Percentiles rank a stretch among this genome's conserved stretches.
Evolutionary conservation across 192 early-diverging fungal species (phyloP).

Genomic region (Allomyces macrogynus): DNA sequence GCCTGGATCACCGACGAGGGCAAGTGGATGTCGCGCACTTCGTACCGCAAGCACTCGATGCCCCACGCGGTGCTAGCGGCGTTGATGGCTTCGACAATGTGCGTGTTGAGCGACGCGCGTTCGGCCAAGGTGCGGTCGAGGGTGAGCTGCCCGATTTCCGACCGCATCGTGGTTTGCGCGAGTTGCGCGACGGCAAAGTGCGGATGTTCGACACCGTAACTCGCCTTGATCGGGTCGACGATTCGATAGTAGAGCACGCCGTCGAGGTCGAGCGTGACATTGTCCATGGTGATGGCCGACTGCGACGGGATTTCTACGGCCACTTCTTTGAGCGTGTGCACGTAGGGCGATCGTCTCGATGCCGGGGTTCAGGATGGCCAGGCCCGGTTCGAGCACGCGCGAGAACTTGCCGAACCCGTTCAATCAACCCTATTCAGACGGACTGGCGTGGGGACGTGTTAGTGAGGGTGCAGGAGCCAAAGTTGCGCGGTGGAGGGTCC

Average conservation of each 20-base stretch:
- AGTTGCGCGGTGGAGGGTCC: too few relatives aligned
- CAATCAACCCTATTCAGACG: constrained; percentile 66
- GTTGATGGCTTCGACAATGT: constrained; percentile 92
- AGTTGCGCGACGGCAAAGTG: constrained; percentile 90
- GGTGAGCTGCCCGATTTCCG: constrained; percentile 96
- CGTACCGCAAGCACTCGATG: constrained; percentile 84
- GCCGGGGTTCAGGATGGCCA: constrained; percentile 73
- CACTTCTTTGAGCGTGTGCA: constrained; percentile 85
- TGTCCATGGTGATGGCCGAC: constrained; percentile 34
- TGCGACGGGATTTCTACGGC: constrained; percentile 14
- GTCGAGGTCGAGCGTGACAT: constrained; percentile 87
- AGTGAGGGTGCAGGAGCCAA: too few relatives aligned
- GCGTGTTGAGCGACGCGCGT: constrained; percentile 73
- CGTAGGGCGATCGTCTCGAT: constrained; percentile 78
- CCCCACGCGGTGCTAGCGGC: constrained; percentile 85
- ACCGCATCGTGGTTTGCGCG: constrained; percentile 96
- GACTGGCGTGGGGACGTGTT: too few relatives aligned
- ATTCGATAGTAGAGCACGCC: constrained; percentile 81
- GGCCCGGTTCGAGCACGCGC: constrained; percentile 67
- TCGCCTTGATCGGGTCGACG: constrained; percentile 23
- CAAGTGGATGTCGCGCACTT: constrained; percentile 89
- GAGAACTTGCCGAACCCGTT: constrained; percentile 81
- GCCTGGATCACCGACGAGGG: constrained; percentile 81
- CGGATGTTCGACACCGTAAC: constrained; percentile 84
- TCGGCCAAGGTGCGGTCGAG: constrained; percentile 87